Base-by-base conservation (phyloP, 768 basidiomycete genomes). In the Candolleomyces efflorescens region DNA sequence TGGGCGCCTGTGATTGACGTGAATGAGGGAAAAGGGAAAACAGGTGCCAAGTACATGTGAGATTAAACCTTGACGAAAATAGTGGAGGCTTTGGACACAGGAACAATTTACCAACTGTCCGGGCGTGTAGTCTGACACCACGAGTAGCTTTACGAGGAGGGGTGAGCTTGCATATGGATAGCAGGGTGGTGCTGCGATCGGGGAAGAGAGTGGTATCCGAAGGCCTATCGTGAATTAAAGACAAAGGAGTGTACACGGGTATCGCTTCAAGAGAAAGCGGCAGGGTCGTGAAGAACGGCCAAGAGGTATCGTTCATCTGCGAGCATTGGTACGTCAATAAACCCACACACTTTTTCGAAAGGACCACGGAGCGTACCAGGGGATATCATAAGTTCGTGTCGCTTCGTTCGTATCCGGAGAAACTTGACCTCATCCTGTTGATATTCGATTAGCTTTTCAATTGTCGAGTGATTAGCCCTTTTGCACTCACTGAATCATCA, bases 311-410 rank as follows among this genome's bases (percentile, higher is more conserved):
- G 80, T 55, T 89, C 87, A 65, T 92, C 92, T 93, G 54, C 43
- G 37, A 2, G 3, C n/a, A 23, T 5, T 20, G 56, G 36, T 56
- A 55, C 18, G 48, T 37, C 11, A 9, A n/a, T 49, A 32, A 32
- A 27, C 27, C 9, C 9, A 27, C 27, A 27, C 24, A 22, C 7
- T 37, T 27, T 18, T 20, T 12, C 32, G 23, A 17, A 15, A 20
- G 4, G 15, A 7, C 17, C 15, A 38, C 3, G 13, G 20, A 6
- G 66, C 87, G 26, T 54, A 92, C 94, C 90, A 56, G 94, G 94
- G 2, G 94, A 92, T 59, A 97, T 94, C 88, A 97, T 90, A 57
- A 97, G 77, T 67, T 96, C 94, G 69, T 97, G 94, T 53, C 89
- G 81, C 68, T 84, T 91, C 58, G 94, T 96, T 50, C 94, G 83